Evolutionary conservation across 1,139 yeast genomes (phyloP).

Genomic region (Fermentozyma sake): DNA sequence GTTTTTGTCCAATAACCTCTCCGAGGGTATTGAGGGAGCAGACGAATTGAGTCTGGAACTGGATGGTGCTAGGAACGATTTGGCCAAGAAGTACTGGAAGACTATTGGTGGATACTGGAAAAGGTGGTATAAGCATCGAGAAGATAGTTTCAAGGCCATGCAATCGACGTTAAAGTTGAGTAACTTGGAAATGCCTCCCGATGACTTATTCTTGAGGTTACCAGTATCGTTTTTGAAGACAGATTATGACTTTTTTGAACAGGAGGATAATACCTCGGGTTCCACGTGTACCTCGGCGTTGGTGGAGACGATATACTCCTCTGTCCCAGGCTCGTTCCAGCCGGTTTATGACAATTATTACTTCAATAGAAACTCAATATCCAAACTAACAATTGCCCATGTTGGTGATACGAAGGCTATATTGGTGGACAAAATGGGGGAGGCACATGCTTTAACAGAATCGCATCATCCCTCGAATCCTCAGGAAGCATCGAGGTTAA

Average conservation of each 20-base stretch:
- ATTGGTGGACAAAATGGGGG: slow-evolving; percentile 69
- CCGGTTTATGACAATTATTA: slow-evolving; percentile 57
- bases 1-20: slow-evolving; percentile 52
- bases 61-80: slow-evolving; percentile 19
- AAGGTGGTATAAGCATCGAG: slow-evolving; percentile 57
- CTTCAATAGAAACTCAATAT: slow-evolving; percentile 67
- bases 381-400: slow-evolving; percentile 76
- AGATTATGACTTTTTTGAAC: slow-evolving; percentile 45
- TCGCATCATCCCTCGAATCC: slow-evolving; percentile 88
- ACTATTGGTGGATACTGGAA: slow-evolving; percentile 88
- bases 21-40: slow-evolving; percentile 50
- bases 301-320: slow-evolving; percentile 49
- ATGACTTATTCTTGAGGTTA: slow-evolving; percentile 57
- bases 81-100: slow-evolving; percentile 47
- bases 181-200: slow-evolving; percentile 14
- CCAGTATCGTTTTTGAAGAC: slow-evolving; percentile 60
- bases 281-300: slow-evolving; percentile 81
- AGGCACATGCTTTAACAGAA: slow-evolving; percentile 72
- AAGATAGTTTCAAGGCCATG: slow-evolving; percentile 40
- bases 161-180: slow-evolving; percentile 20
- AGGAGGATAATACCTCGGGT: slow-evolving; percentile 49
- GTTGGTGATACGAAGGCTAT: slow-evolving; percentile 96
- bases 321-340: slow-evolving; percentile 22
- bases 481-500: slow-evolving; percentile 66
- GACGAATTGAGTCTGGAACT: slow-evolving; percentile 8